phyloP scores from a whole-genome alignment of 306 rosid genomes.

The Rosa persica region DNA sequence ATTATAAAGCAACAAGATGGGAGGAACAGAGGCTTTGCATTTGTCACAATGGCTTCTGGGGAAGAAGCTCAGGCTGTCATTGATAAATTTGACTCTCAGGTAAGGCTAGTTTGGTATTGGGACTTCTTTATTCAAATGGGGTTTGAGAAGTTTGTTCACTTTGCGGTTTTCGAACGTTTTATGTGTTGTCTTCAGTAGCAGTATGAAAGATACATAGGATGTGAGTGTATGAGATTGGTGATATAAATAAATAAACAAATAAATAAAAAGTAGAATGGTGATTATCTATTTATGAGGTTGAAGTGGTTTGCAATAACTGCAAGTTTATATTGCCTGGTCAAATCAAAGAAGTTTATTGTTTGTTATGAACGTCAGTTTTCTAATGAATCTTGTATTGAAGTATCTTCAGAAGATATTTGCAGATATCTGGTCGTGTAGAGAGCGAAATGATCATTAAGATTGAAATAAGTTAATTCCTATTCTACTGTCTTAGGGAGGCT shows the following conservation, averaged over 20 bases:
- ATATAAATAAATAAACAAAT: not conserved
- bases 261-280: not conserved
- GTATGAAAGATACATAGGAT: not conserved
- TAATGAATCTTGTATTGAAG: not conserved
- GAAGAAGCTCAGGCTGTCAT: constrained; percentile 77
- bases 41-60: constrained; percentile 71
- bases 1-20: constrained; percentile 69
- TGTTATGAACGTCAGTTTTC: constrained; percentile 6
- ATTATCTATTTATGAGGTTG: no score
- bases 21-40: constrained; percentile 67
- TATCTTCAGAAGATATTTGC: not conserved
- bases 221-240: not conserved
- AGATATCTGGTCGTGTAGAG: not conserved
- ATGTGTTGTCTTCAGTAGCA: not conserved
- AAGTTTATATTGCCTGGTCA: constrained; percentile 1
- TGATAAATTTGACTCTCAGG: constrained; percentile 56
- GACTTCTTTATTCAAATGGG: not conserved
- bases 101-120: constrained; percentile 35
- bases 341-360: constrained; percentile 17
- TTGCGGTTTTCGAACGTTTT: not conserved
- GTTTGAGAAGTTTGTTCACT: not conserved
- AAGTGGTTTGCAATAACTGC: not conserved
- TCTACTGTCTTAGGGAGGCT: not conserved
- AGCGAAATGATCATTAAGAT: not conserved
- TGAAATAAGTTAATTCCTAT: constrained; percentile 2